These are phyloP conservation scores for Pythium insidiosum DNA, from an alignment of 352 stramenopile genomes.

Conservation along the genomic window DNA sequence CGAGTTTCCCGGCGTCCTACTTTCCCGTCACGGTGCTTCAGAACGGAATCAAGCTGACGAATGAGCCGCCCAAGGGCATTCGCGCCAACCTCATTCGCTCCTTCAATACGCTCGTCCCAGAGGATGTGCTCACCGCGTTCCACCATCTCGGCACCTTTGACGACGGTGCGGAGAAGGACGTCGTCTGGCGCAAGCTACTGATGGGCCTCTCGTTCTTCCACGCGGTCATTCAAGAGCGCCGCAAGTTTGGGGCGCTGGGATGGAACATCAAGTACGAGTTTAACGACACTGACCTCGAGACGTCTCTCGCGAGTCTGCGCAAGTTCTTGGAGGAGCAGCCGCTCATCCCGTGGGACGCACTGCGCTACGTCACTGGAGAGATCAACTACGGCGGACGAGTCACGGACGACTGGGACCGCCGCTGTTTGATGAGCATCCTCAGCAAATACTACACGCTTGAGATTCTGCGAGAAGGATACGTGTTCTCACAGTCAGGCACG, in stretches of 20 bases:
- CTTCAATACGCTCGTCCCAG: conserved; percentile 82
- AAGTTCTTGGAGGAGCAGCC: conserved; percentile 91
- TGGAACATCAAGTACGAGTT: conserved; percentile 97
- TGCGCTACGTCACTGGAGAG: conserved; percentile 91
- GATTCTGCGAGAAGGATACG: conserved; percentile 68
- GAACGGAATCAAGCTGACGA: conserved; percentile 91
- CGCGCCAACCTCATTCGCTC: conserved; percentile 85
- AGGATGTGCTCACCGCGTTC: conserved; percentile 63
- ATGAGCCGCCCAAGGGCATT: conserved; percentile 90
- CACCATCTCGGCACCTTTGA: conserved; percentile 44
- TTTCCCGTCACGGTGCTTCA: conserved; percentile 91
- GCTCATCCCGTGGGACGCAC: conserved; percentile 88
- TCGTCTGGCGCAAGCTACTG: conserved; percentile 87
- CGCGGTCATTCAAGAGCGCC: conserved; percentile 90
- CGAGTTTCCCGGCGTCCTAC: conserved; percentile 87
- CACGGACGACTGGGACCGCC: conserved; percentile 93
- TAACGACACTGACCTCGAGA: conserved; percentile 94
- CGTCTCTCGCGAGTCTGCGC: conserved; percentile 81
- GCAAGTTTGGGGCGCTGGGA: conserved; percentile 91
- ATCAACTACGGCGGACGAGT: conserved; percentile 96
- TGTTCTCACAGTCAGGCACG: conserved; percentile 82
- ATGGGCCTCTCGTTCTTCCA: conserved; percentile 91
- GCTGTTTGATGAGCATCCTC: conserved; percentile 91
- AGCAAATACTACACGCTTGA: conserved; percentile 86
- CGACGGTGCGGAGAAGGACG: conserved; percentile 44